phyloP scores from a whole-genome alignment of 164 flowering plant species.

The Liquidambar formosana region DNA sequence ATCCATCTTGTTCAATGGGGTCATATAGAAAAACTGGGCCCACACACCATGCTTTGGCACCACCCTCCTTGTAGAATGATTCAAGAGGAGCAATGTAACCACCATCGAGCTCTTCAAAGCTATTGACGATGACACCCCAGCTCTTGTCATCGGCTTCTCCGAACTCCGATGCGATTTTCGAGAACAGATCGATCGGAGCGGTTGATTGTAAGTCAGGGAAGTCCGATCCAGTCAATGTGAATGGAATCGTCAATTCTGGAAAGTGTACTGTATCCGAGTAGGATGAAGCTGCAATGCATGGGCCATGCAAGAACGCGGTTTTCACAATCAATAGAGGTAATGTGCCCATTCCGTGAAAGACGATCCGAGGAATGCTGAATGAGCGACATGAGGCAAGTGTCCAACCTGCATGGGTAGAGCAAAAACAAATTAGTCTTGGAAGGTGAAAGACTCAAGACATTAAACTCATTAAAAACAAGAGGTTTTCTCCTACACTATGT shows the following conservation, averaged over 20 bases:
- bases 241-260: conserved; percentile 11
- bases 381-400: conserved; percentile 22
- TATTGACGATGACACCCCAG: conserved; percentile 33
- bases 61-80: conserved; percentile 16
- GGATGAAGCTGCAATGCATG: background rate
- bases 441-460: no score
- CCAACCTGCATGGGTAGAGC: no score
- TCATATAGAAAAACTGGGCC: conserved; percentile 25
- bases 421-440: no score
- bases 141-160: conserved; percentile 12
- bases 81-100: conserved; percentile 16
- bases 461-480: no score
- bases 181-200: conserved; percentile 1
- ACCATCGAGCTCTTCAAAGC: conserved; percentile 33
- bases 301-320: background rate
- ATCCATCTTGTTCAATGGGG: background rate
- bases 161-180: conserved; percentile 1
- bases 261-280: conserved; percentile 7
- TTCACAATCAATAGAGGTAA: conserved; percentile 27
- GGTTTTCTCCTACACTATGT: no score
- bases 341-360: conserved; percentile 45
- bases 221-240: conserved; percentile 13
- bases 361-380: conserved; percentile 34
- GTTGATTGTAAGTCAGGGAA: conserved; percentile 11
- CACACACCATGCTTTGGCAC: conserved; percentile 31